These are phyloP conservation scores for Apiotrichum gamsii DNA, from an alignment of 1,284 basidiomycete species.

Conservation along the genomic window DNA sequence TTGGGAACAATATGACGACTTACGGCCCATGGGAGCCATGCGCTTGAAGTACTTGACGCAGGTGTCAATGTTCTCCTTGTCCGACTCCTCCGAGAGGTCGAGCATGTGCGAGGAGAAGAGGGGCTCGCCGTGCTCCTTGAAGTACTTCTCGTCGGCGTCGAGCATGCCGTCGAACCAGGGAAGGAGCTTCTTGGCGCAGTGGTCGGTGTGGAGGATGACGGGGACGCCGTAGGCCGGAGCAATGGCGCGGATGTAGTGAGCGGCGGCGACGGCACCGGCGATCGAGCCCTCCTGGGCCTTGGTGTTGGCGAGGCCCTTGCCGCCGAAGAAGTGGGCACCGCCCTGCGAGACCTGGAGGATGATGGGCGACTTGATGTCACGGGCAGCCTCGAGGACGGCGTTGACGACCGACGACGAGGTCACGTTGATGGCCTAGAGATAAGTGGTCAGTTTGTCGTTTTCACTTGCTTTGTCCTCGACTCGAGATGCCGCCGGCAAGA, in stretches of 20 bases:
- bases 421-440: conserved; percentile 65
- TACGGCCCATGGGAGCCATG: conserved; percentile 76
- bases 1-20: conserved; percentile 15
- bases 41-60: conserved; percentile 95
- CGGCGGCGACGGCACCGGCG: conserved; percentile 83
- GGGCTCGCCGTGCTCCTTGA: conserved; percentile 78
- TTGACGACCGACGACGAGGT: conserved; percentile 83
- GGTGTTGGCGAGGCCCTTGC: conserved; percentile 85
- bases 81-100: conserved; percentile 95
- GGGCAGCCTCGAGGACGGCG: conserved; percentile 80
- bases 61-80: conserved; percentile 92
- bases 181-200: conserved; percentile 97
- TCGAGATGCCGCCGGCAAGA: too few species aligned
- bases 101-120: conserved; percentile 92
- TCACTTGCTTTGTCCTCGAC: too few species aligned
- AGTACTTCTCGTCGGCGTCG: conserved; percentile 90
- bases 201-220: conserved; percentile 97
- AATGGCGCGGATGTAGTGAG: conserved; percentile 83
- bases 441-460: conserved; percentile 1
- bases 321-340: conserved; percentile 92
- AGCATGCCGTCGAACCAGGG: conserved; percentile 99
- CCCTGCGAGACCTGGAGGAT: conserved; percentile 98
- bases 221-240: conserved; percentile 88
- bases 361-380: conserved; percentile 92
- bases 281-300: conserved; percentile 91